A percentile compares a stretch with the other conserved stretches of the same genome.
phyloP scores from a whole-genome alignment of 768 basidiomycete species.

The Trichaptum fuscoviolaceum region DNA sequence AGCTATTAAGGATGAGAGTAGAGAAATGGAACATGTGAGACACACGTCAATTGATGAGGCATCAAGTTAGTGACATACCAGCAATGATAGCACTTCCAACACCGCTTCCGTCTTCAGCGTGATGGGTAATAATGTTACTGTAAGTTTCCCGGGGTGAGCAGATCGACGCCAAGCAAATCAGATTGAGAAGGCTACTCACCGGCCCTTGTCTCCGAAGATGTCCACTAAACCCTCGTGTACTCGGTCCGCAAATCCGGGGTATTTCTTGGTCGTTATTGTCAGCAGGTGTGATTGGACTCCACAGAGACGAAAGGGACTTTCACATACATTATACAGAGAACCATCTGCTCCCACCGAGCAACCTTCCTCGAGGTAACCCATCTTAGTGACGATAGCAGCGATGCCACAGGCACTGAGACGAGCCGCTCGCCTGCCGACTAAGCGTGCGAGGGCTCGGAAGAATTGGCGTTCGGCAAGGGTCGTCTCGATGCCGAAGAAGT shows the following conservation, averaged over 20 bases:
- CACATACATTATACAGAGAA: conserved; percentile 84
- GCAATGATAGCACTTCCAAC: conserved; percentile 98
- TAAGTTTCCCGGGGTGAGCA: no score
- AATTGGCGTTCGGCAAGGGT: conserved; percentile 96
- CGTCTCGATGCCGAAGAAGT: conserved; percentile 96
- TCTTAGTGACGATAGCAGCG: conserved; percentile 92
- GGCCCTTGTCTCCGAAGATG: conserved; percentile 94
- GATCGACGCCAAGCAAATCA: no score
- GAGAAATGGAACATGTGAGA: not conserved
- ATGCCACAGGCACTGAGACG: conserved; percentile 93
- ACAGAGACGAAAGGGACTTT: conserved; percentile 3
- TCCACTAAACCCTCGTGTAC: conserved; percentile 91
- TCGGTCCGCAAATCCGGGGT: conserved; percentile 90
- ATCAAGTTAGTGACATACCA: conserved; percentile 28
- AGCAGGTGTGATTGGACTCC: not conserved
- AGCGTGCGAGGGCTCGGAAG: conserved; percentile 88
- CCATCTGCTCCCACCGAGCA: conserved; percentile 91
- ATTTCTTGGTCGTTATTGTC: conserved; percentile 61
- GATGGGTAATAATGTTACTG: conserved; percentile 71
- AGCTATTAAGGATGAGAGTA: conserved; percentile 38
- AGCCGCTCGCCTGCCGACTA: conserved; percentile 87
- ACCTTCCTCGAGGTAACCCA: conserved; percentile 87
- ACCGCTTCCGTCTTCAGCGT: conserved; percentile 89
- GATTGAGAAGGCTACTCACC: conserved; percentile 42
- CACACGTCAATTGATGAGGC: conserved; percentile 5